These are phyloP conservation scores for Ambispora gerdemannii DNA, from an alignment of 192 early-diverging fungal species.

Conservation along the genomic window DNA sequence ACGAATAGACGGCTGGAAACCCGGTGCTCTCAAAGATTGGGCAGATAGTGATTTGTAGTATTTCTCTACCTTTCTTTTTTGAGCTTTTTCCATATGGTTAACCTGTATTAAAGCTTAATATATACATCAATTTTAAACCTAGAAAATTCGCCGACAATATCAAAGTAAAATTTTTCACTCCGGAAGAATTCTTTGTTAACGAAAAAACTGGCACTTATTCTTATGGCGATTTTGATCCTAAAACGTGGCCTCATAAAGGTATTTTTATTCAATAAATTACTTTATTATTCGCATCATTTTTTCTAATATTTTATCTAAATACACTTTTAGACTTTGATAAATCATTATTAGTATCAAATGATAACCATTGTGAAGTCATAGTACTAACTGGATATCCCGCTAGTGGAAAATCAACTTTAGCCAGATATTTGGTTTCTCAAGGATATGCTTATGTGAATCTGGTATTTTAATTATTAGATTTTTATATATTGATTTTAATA, in stretches of 20 bases:
- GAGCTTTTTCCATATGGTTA: neutral
- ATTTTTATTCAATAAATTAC: neutral
- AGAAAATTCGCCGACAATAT: slow-evolving; percentile 79
- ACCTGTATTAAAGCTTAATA: neutral
- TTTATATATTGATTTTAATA: neutral
- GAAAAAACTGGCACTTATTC: slow-evolving; percentile 43
- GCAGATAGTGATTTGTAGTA: slow-evolving; percentile 71
- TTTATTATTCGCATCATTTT: neutral
- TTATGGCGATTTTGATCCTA: slow-evolving; percentile 52
- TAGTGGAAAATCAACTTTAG: slow-evolving; percentile 79
- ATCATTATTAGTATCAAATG: slow-evolving; percentile 32
- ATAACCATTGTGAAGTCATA: slow-evolving; percentile 54
- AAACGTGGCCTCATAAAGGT: slow-evolving; percentile 37
- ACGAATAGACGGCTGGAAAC: slow-evolving; percentile 61
- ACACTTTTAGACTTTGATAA: slow-evolving; percentile 38
- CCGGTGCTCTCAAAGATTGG: slow-evolving; percentile 63
- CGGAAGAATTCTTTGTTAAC: slow-evolving; percentile 73
- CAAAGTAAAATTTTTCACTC: slow-evolving; percentile 72
- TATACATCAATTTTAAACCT: neutral
- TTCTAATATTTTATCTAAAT: slow-evolving; percentile 28
- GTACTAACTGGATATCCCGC: slow-evolving; percentile 82
- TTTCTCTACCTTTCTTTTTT: neutral
- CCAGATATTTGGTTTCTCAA: slow-evolving; percentile 56
- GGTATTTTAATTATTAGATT: slow-evolving; percentile 12
- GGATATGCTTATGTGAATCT: slow-evolving; percentile 74